Conservation (phyloP, 352 stramenopile species). For the Detonula confervacea region DNA sequence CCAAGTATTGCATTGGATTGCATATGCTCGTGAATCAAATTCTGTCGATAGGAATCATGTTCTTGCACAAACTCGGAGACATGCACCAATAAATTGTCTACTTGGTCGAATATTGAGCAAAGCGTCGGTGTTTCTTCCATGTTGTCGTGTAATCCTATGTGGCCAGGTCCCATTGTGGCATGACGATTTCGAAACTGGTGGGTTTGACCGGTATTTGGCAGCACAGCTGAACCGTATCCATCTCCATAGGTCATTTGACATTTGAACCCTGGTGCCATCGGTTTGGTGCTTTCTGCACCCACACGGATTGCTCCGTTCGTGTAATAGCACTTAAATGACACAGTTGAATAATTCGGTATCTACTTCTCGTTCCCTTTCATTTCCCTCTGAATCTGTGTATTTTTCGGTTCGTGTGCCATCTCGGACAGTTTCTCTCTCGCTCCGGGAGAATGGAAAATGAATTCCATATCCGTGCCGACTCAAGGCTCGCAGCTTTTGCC, state of each 20-base stretch:
- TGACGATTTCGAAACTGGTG: slow-evolving; percentile 4
- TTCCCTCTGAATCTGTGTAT: slow-evolving; percentile 22
- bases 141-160: slow-evolving; percentile 7
- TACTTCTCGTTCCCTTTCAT: not conserved
- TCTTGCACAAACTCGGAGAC: not conserved
- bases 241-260: slow-evolving; percentile 7
- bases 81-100: not conserved
- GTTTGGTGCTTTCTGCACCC: not conserved
- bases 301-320: not conserved
- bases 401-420: slow-evolving; percentile 4
- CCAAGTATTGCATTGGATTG: not conserved
- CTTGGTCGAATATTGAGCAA: not conserved
- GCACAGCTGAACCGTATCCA: not conserved
- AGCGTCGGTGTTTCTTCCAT: slow-evolving; percentile 9
- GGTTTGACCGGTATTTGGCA: slow-evolving; percentile 3
- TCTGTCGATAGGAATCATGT: not conserved
- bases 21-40: not conserved
- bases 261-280: slow-evolving; percentile 13
- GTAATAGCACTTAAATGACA: slow-evolving; percentile 17
- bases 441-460: slow-evolving; percentile 13
- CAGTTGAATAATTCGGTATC: slow-evolving; percentile 14
- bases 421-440: slow-evolving; percentile 11
- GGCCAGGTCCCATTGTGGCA: slow-evolving; percentile 7
- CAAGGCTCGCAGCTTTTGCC: slow-evolving; percentile 17
- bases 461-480: not conserved